Evolutionary conservation across 352 stramenopile species (phyloP), one percentile per base, ranked within the genome.

Genomic region (Globisporangium camurandrum): DNA sequence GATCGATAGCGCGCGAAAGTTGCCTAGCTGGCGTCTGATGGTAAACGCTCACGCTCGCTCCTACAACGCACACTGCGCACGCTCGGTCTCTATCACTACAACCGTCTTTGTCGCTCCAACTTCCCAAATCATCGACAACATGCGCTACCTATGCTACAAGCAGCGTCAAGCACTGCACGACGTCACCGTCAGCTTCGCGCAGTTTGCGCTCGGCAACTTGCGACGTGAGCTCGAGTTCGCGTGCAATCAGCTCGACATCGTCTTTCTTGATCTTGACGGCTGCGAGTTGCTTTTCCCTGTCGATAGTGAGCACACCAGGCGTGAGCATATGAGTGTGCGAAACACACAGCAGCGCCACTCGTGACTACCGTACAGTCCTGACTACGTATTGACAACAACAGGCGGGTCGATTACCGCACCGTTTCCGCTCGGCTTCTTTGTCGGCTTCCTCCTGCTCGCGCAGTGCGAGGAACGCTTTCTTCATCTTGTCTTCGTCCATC

Each of bases 401-500:
- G n/a, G n/a, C n/a, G n/a, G n/a, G n/a, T n/a, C n/a, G n/a, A n/a
- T n/a, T n/a, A n/a, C 33, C 43, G n/a, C 28, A 81, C 65, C 80
- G 61, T 57, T 84, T 77, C 39, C 72, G 70, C 46, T 87, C 75
- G 6, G 78, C 76, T 44, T 91, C 77, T 56, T 90, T 91, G 54
- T 93, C 77, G 7, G 80, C 79, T 54, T 91, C 83, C 51, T 90
- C 83, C 52, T 90, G 73, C 55, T 89, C 87, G 36, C 61, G 71
- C 55, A 93, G 58, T 44, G 73, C 67, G 54, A 76, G 59, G 54
- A 93, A 89, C 26, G 82, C 78, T 50, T 82, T 49, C 59, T 88
- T 90, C 79, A 93, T 89, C 67, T 88, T 90, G 73, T 91, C 85
- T 43, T 84, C 79, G 70, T 93, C 83, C 74, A 93, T 86, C 47